Evolutionary conservation across 2,329 filamentous ascomycete genomes (phyloP).

Genomic region (Colletotrichum sp.): DNA sequence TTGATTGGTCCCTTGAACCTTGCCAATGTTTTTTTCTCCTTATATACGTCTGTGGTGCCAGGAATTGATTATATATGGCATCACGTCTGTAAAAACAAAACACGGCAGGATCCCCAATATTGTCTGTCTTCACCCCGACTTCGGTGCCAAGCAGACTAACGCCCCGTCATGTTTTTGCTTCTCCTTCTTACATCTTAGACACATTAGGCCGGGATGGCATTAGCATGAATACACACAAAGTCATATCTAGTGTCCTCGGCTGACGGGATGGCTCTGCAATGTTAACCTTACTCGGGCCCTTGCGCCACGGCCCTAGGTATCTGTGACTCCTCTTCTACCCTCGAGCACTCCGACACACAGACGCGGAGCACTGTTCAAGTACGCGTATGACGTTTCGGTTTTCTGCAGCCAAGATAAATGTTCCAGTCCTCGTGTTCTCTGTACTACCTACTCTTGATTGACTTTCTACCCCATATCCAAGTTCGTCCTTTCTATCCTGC

Average conservation of each 20-base stretch:
- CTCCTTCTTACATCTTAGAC: neutral
- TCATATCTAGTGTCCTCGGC: neutral
- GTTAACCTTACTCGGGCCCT: neutral
- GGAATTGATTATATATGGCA: neutral
- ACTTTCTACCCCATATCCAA: neutral
- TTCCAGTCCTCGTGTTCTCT: neutral
- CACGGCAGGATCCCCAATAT: neutral
- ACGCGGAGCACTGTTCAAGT: neutral
- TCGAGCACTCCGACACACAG: neutral
- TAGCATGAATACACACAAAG: neutral
- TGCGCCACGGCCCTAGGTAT: neutral
- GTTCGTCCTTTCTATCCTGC: constrained; percentile 5
- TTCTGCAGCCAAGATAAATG: neutral
- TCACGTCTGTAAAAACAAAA: neutral
- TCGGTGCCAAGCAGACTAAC: neutral
- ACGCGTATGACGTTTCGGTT: constrained; percentile 11
- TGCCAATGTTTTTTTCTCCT: neutral
- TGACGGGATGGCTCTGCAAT: neutral
- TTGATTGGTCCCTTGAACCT: neutral
- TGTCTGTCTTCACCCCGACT: neutral
- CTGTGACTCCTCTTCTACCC: neutral
- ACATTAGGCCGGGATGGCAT: neutral
- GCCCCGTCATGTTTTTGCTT: neutral
- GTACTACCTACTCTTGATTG: neutral
- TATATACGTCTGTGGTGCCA: neutral